Conservation (phyloP, 169 alveolate genomes). For the Cystoisospora suis region DNA sequence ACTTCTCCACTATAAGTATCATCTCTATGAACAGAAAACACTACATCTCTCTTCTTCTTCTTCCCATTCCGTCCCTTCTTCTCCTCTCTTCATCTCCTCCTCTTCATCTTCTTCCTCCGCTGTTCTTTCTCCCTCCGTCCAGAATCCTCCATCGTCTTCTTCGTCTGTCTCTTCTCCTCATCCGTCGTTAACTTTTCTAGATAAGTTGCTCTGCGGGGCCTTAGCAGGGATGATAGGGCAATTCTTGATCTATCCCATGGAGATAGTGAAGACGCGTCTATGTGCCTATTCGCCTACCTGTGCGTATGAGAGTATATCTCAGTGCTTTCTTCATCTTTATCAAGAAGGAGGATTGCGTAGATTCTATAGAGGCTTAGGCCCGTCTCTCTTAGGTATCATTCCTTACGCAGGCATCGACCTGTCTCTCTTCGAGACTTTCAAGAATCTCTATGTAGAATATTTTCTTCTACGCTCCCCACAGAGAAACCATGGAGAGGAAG, state of each 20-base stretch:
- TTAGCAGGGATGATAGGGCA: slow-evolving; percentile 70
- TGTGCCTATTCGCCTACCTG: slow-evolving; percentile 68
- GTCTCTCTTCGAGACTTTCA: slow-evolving; percentile 67
- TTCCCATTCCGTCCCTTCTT: slow-evolving; percentile 38
- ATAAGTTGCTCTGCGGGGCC: slow-evolving; percentile 69
- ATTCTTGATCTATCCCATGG: slow-evolving; percentile 71
- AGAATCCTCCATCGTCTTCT: neutral
- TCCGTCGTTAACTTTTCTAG: slow-evolving; percentile 12
- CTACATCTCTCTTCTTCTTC: neutral
- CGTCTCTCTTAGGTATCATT: slow-evolving; percentile 68
- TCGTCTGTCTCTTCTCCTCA: neutral
- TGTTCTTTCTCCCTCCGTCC: neutral
- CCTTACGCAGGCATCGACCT: slow-evolving; percentile 73
- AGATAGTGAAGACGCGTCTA: slow-evolving; percentile 73
- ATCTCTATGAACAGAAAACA: no score
- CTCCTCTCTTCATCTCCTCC: neutral
- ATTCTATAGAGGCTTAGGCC: slow-evolving; percentile 66
- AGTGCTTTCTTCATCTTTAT: slow-evolving; percentile 57
- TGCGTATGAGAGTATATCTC: slow-evolving; percentile 61
- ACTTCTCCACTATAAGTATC: slow-evolving; percentile 42
- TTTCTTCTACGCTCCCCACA: slow-evolving; percentile 2
- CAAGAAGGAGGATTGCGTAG: slow-evolving; percentile 59
- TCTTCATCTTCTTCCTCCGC: neutral
- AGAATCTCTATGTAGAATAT: slow-evolving; percentile 30
- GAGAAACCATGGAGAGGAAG: slow-evolving; percentile 18